Evolutionary conservation across 441 rosid species (phyloP).

Genomic region (Gossypium davidsonii): DNA sequence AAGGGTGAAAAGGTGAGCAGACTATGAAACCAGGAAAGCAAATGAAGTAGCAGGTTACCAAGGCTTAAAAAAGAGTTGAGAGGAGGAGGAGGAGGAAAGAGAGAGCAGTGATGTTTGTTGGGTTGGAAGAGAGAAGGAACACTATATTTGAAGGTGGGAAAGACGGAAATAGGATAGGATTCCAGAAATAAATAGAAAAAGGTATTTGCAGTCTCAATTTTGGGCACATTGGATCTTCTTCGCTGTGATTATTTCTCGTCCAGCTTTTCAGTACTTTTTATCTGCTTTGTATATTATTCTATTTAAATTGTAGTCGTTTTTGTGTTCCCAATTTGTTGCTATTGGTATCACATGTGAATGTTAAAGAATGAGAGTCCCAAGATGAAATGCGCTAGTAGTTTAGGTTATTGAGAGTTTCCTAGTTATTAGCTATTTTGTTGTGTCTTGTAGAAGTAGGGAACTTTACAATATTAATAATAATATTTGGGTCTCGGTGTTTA

Average conservation of each 20-base stretch:
- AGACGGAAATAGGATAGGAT: conserved; percentile 11
- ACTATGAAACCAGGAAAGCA: not conserved
- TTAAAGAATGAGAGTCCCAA: conserved; percentile 16
- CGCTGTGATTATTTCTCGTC: not conserved
- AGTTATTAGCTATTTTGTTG: conserved; percentile 9
- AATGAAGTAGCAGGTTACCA: not conserved
- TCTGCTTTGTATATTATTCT: conserved; percentile 9
- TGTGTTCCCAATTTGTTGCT: conserved; percentile 28
- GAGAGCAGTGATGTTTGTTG: not conserved
- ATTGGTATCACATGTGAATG: conserved; percentile 28
- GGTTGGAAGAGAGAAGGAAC: not conserved
- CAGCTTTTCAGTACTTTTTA: not conserved
- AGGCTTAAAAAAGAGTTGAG: too few relatives aligned
- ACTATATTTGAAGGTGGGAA: not conserved
- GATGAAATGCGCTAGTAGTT: not conserved
- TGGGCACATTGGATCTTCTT: conserved; percentile 12
- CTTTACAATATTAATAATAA: not conserved
- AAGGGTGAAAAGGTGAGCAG: not conserved
- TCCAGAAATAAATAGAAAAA: not conserved
- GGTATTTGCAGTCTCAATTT: conserved; percentile 3
- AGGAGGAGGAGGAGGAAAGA: not conserved
- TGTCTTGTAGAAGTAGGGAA: conserved; percentile 6
- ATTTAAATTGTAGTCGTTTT: not conserved
- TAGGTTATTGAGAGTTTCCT: conserved; percentile 14
- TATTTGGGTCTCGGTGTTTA: not conserved